These are phyloP conservation scores for Nannochloris sp. DNA, from an alignment of 139 green algal genomes.

Conservation along the genomic window DNA sequence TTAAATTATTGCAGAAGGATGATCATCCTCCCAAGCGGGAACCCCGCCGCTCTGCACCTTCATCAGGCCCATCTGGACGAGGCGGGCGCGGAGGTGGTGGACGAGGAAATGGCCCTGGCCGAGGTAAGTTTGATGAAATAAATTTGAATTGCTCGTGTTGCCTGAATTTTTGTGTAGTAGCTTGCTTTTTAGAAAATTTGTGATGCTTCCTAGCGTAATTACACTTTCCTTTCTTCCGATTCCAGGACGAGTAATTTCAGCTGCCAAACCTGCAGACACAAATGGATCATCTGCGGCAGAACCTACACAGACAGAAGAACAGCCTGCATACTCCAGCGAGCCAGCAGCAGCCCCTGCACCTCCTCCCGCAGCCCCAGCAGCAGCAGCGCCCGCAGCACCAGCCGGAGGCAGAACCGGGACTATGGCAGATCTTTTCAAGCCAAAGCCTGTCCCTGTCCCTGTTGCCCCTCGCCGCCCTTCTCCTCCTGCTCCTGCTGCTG, in stretches of 20 bases:
- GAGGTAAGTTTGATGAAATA: too few species aligned
- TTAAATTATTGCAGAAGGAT: conserved; percentile 4
- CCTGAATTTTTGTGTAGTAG: too few species aligned
- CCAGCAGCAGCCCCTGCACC: not conserved
- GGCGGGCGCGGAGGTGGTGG: conserved; percentile 2
- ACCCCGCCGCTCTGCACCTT: not conserved
- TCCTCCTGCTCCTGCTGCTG: not conserved
- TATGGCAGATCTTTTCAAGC: conserved; percentile 34
- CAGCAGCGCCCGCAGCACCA: not conserved
- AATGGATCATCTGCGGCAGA: too few species aligned
- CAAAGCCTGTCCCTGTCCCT: conserved; percentile 16
- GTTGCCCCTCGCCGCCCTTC: not conserved
- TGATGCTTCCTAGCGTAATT: too few species aligned
- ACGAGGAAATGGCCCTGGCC: too few species aligned
- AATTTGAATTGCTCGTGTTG: too few species aligned
- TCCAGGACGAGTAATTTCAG: too few species aligned
- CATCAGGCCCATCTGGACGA: not conserved
- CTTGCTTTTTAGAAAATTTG: too few species aligned
- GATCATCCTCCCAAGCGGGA: not conserved
- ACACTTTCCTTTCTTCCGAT: too few species aligned
- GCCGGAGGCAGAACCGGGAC: conserved; percentile 16
- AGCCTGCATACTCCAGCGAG: conserved; percentile 12
- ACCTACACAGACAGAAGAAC: too few species aligned
- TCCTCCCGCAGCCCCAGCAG: conserved; percentile 7
- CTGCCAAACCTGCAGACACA: too few species aligned